phyloP scores from a whole-genome alignment of 164 flowering plant genomes.

The Sedum album region DNA sequence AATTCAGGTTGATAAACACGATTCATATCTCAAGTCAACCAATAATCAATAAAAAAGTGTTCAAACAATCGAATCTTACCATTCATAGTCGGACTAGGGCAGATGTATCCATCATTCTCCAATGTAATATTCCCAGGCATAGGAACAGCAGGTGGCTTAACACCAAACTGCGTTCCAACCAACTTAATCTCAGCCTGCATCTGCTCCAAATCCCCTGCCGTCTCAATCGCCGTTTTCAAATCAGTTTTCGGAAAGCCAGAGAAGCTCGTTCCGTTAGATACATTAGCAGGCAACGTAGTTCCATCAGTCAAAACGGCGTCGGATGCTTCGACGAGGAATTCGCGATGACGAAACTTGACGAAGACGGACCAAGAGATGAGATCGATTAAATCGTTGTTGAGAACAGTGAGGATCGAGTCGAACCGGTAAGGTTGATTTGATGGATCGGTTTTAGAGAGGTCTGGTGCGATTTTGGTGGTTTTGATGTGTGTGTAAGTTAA shows the following conservation, averaged over 20 bases:
- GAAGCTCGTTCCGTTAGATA: conserved; percentile 58
- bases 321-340: conserved; percentile 66
- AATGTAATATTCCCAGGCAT: conserved; percentile 54
- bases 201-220: conserved; percentile 75
- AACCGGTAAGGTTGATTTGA: not conserved
- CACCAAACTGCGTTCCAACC: conserved; percentile 81
- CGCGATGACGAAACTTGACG: conserved; percentile 52
- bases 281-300: conserved; percentile 43
- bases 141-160: conserved; percentile 39
- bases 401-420: not conserved
- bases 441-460: not conserved
- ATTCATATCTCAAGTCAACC: no score
- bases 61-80: conserved; percentile 15
- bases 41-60: no score
- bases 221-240: conserved; percentile 65
- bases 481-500: not conserved
- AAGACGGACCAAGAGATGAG: conserved; percentile 43
- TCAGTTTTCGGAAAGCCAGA: conserved; percentile 67
- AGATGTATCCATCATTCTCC: conserved; percentile 64
- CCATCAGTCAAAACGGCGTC: conserved; percentile 69
- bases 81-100: conserved; percentile 33
- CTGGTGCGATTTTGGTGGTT: not conserved
- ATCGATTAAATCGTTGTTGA: conserved; percentile 18
- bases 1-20: no score
- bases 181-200: conserved; percentile 46